These are phyloP conservation scores for Ogataea minuta DNA, from an alignment of 805 yeast genomes.

Conservation along the genomic window DNA sequence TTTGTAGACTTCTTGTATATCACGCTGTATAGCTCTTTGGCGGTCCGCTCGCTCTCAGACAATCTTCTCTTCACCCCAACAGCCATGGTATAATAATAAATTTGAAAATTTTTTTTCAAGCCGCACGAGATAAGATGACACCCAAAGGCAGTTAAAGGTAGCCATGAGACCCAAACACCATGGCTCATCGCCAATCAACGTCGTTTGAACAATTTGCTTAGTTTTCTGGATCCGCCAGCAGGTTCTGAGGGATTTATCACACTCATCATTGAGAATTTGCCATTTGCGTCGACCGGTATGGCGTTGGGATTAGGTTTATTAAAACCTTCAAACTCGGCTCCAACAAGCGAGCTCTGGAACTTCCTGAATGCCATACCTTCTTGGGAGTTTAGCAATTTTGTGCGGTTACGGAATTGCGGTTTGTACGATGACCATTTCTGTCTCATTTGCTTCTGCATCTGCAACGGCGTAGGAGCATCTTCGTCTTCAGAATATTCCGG, in stretches of 20 bases:
- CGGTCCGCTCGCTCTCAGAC: slow-evolving; percentile 10
- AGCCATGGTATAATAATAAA: slow-evolving; percentile 4
- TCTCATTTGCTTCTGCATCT: slow-evolving; percentile 35
- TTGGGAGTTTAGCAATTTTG: slow-evolving; percentile 32
- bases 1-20: slow-evolving; percentile 16
- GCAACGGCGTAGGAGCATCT: slow-evolving; percentile 49
- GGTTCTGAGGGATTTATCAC: slow-evolving; percentile 16
- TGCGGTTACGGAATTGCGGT: slow-evolving; percentile 32
- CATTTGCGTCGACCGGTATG: slow-evolving; percentile 26
- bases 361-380: slow-evolving; percentile 38
- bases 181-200: slow-evolving; percentile 12
- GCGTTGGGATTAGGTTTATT: slow-evolving; percentile 14
- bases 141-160: background rate
- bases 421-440: slow-evolving; percentile 35
- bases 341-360: slow-evolving; percentile 18
- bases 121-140: slow-evolving; percentile 11
- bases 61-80: slow-evolving; percentile 12
- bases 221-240: slow-evolving; percentile 17
- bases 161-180: background rate
- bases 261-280: slow-evolving; percentile 35
- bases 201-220: slow-evolving; percentile 31
- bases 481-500: slow-evolving; percentile 50
- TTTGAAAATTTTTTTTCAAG: slow-evolving; percentile 10
- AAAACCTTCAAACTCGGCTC: slow-evolving; percentile 26
- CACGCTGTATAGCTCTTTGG: slow-evolving; percentile 12